Evolutionary conservation across 768 basidiomycete species (phyloP), one percentile per base, ranked within the genome.

Genomic region (Mycena albidolilacea): DNA sequence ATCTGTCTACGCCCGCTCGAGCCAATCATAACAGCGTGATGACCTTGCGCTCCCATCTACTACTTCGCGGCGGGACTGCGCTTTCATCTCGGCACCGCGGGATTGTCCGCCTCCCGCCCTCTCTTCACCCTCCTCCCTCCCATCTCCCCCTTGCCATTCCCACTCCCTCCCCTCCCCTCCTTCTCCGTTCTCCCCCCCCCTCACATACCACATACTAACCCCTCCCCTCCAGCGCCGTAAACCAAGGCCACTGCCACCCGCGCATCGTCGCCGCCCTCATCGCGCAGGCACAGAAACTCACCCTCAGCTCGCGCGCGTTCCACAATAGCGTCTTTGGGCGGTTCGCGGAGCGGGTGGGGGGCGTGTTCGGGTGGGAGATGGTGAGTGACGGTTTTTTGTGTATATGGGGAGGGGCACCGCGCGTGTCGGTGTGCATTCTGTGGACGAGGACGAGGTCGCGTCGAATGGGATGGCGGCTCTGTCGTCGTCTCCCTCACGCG

Each of bases 211-310:
- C 15, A 23, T 9, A 5, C 39, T 60, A 11, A 41, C 35, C 4
- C 30, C 14, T 5, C 61, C 48, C 61, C 37, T 23, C 23, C 77
- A 96, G 95, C 39, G 95, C 95, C 54, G 94, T 96, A 67, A 97
- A 97, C 82, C 96, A 97, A 88, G 96, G 97, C n/a, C 95, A 98
- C 84, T 98, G 96, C 83, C 96, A 97, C 85, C 95, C 96, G 12
- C 87, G 88, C 81, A 95, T 98, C 80, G 91, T 97, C 58, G 87
- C 87, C 12, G 90, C 97, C 9, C 90, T 99, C 55, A 84, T 91
- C 44, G 88, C 91, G 65, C 98, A 99, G 84, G 93, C 97, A 1
- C 91, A 92, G 84, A 93, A 90, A 81, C 89, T 99, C 69, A 98
- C 98, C 0, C 90, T 99, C 60, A 96, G 96, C 6, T 98, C 97